Evolutionary conservation across 2,329 filamentous ascomycete genomes (phyloP).

Genomic region (Penicillium crustosum): DNA sequence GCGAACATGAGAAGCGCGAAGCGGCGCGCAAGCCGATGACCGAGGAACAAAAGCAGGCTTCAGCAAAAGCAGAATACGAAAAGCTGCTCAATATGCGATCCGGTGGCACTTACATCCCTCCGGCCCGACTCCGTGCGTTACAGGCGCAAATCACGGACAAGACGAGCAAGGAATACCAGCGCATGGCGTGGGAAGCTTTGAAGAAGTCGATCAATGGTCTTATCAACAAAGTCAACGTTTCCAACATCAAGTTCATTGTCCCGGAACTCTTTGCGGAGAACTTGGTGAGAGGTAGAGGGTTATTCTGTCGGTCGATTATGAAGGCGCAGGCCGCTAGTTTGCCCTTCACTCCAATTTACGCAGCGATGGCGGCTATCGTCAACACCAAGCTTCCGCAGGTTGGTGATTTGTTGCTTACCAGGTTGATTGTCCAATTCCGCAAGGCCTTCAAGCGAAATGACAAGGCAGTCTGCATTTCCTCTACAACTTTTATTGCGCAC

Average conservation of each 20-base stretch:
- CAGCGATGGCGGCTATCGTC: constrained; percentile 91
- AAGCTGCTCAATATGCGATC: constrained; percentile 90
- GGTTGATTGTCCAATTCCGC: constrained; percentile 86
- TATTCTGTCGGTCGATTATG: constrained; percentile 97
- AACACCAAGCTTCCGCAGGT: constrained; percentile 97
- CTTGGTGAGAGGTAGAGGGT: constrained; percentile 79
- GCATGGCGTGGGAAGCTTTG: constrained; percentile 97
- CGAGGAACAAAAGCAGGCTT: constrained; percentile 82
- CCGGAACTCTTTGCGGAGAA: constrained; percentile 96
- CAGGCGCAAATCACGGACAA: constrained; percentile 98
- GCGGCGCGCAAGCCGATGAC: constrained; percentile 55
- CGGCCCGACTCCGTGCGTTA: constrained; percentile 81
- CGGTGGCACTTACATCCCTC: constrained; percentile 94
- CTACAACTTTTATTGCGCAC: constrained; percentile 92
- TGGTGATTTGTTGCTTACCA: constrained; percentile 82
- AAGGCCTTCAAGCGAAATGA: constrained; percentile 96
- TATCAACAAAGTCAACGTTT: constrained; percentile 98
- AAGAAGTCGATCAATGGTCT: constrained; percentile 99
- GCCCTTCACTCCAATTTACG: constrained; percentile 94
- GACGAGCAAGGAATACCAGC: constrained; percentile 93
- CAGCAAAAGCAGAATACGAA: constrained; percentile 89
- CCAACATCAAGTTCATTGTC: constrained; percentile 96
- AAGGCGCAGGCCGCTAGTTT: constrained; percentile 95
- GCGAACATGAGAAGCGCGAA: constrained; percentile 52
- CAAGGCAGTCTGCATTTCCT: constrained; percentile 90